phyloP scores from a whole-genome alignment of 2,329 filamentous ascomycete genomes.

The Penicillium sp. region DNA sequence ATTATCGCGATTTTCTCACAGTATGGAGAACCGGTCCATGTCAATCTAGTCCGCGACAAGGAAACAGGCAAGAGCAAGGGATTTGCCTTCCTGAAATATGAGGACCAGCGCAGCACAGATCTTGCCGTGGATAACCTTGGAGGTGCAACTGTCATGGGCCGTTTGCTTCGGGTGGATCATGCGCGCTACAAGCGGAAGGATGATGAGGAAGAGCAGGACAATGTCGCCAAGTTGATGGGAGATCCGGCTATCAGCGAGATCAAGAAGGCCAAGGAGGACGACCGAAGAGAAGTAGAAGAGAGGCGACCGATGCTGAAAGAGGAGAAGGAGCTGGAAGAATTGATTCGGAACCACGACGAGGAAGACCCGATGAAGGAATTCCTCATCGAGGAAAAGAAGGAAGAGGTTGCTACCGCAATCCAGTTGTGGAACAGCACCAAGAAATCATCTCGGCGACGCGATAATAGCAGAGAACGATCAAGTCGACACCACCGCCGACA shows the following conservation, averaged over 20 bases:
- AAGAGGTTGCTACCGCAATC: constrained; percentile 73
- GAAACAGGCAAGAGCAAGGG: constrained; percentile 94
- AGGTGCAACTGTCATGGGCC: constrained; percentile 76
- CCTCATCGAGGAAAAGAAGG: constrained; percentile 84
- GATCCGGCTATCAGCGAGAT: constrained; percentile 34
- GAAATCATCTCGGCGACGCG: constrained; percentile 37
- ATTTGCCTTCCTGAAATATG: constrained; percentile 96
- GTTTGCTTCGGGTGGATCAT: constrained; percentile 84
- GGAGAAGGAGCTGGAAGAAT: constrained; percentile 71
- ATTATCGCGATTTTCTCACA: constrained; percentile 96
- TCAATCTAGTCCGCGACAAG: constrained; percentile 90
- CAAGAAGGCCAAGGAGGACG: constrained; percentile 36
- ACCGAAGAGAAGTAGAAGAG: constrained; percentile 46
- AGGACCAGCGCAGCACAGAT: constrained; percentile 94
- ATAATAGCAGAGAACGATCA: constrained; percentile 39
- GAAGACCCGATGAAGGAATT: constrained; percentile 98
- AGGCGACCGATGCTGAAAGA: constrained; percentile 69
- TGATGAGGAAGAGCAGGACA: constrained; percentile 55
- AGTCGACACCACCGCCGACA: constrained; percentile 47
- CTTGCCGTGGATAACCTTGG: constrained; percentile 94
- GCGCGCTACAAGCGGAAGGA: constrained; percentile 86
- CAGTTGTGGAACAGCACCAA: constrained; percentile 53
- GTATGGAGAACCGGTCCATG: constrained; percentile 88
- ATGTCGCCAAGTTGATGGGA: constrained; percentile 52
- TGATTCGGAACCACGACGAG: constrained; percentile 81